Conservation (phyloP, 345 rosid genomes). For the rapeseed (Brassica napus) region DNA sequence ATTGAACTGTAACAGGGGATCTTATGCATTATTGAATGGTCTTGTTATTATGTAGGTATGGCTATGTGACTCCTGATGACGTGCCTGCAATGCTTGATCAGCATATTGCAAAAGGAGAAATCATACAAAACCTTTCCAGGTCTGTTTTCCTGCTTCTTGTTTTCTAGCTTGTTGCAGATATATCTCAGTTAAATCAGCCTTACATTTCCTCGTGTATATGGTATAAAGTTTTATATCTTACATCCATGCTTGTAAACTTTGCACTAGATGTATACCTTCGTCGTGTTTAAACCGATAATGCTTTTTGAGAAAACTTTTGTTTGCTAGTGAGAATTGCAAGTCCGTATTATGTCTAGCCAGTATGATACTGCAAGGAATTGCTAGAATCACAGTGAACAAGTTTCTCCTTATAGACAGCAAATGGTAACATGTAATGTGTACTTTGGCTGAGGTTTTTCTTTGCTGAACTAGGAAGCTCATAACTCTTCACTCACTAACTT, state of each 20-base stretch:
- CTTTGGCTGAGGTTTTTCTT: slow-evolving; percentile 8
- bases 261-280: not conserved
- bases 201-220: not conserved
- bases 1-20: slow-evolving; percentile 1
- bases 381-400: slow-evolving; percentile 2
- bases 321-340: not conserved
- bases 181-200: not conserved
- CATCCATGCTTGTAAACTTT: slow-evolving; percentile 9
- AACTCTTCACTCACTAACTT: not conserved
- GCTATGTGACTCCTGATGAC: slow-evolving; percentile 91
- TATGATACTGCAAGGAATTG: not conserved
- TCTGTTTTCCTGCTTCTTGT: slow-evolving; percentile 30
- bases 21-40: not conserved
- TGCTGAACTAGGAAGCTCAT: not conserved
- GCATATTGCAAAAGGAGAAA: slow-evolving; percentile 77
- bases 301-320: not conserved
- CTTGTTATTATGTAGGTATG: slow-evolving; percentile 67
- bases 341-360: not conserved
- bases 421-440: not conserved
- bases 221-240: not conserved
- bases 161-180: slow-evolving; percentile 8
- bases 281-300: not conserved
- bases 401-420: not conserved
- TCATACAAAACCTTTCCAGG: slow-evolving; percentile 83
- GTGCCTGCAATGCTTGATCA: slow-evolving; percentile 85